Evolutionary conservation across 2,329 filamentous ascomycete species (phyloP).

Genomic region (Arthrobotrys entomopaga): DNA sequence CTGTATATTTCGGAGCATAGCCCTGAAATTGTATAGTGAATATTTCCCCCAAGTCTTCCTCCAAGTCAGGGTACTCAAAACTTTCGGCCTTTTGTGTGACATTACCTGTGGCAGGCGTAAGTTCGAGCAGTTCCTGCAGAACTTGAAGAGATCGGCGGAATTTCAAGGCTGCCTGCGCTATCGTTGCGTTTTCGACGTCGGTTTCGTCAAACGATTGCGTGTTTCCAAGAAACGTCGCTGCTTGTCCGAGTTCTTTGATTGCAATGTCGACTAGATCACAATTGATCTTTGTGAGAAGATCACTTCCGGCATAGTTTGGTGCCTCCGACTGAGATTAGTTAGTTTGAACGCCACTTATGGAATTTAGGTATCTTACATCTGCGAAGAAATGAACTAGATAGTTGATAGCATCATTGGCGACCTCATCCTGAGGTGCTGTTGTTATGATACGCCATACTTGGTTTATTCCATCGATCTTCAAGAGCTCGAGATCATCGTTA

Average conservation of each 20-base stretch:
- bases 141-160: conserved; percentile 42
- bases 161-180: conserved; percentile 35
- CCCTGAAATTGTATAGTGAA: conserved; percentile 45
- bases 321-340: conserved; percentile 26
- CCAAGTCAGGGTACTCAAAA: conserved; percentile 49
- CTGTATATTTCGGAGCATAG: conserved; percentile 44
- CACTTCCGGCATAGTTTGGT: conserved; percentile 27
- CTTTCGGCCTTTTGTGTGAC: conserved; percentile 42
- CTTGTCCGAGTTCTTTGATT: conserved; percentile 46
- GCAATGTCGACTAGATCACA: conserved; percentile 49
- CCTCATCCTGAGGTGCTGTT: conserved; percentile 71
- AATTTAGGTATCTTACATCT: conserved; percentile 60
- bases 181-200: background rate
- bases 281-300: conserved; percentile 43
- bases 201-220: background rate
- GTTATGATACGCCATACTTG: conserved; percentile 86
- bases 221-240: conserved; percentile 20
- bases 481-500: conserved; percentile 60
- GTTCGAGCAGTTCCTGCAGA: conserved; percentile 43
- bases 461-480: conserved; percentile 70
- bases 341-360: background rate
- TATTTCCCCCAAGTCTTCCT: conserved; percentile 38
- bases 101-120: conserved; percentile 25
- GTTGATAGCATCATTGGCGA: conserved; percentile 75
- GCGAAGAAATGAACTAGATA: conserved; percentile 81